Evolutionary conservation across 129 eudicot genomes (phyloP).

Genomic region (Kitagawia praeruptora): DNA sequence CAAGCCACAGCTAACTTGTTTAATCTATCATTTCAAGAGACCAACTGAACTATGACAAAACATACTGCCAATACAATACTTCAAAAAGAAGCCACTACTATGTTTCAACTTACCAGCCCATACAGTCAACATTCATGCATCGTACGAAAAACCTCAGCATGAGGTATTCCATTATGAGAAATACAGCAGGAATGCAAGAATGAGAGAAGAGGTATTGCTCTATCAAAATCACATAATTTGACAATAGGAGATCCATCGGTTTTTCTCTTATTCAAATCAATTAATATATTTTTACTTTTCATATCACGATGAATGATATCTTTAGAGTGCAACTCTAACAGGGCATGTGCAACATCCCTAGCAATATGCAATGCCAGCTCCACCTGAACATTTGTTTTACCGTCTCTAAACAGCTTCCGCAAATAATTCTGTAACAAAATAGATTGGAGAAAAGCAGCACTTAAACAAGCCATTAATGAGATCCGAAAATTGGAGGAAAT

Average conservation of each 20-base stretch:
- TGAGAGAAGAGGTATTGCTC: constrained; percentile 81
- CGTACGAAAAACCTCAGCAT: constrained; percentile 79
- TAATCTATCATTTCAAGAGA: not conserved
- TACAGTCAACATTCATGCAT: constrained; percentile 45
- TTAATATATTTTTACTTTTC: constrained; percentile 75
- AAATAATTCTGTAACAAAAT: constrained; percentile 45
- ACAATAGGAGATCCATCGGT: constrained; percentile 59
- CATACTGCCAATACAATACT: not conserved
- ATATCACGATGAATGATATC: constrained; percentile 92
- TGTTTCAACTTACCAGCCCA: constrained; percentile 56
- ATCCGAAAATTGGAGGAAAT: not conserved
- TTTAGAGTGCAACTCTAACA: constrained; percentile 70
- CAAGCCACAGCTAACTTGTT: not conserved
- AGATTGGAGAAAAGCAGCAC: not conserved
- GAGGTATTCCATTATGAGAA: constrained; percentile 73
- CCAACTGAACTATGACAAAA: not conserved
- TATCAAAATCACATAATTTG: constrained; percentile 88
- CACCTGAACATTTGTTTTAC: constrained; percentile 54
- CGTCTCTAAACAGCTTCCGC: constrained; percentile 48
- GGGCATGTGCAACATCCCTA: constrained; percentile 69
- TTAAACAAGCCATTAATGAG: not conserved
- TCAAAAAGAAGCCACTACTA: not conserved
- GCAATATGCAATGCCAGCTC: constrained; percentile 45
- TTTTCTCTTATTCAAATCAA: constrained; percentile 49
- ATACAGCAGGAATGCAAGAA: constrained; percentile 78